Percentiles rank a stretch among this genome's conserved stretches.
These are phyloP conservation scores for Fraxinus quadrangulata DNA, from an alignment of 257 asterid species.

Conservation along the genomic window DNA sequence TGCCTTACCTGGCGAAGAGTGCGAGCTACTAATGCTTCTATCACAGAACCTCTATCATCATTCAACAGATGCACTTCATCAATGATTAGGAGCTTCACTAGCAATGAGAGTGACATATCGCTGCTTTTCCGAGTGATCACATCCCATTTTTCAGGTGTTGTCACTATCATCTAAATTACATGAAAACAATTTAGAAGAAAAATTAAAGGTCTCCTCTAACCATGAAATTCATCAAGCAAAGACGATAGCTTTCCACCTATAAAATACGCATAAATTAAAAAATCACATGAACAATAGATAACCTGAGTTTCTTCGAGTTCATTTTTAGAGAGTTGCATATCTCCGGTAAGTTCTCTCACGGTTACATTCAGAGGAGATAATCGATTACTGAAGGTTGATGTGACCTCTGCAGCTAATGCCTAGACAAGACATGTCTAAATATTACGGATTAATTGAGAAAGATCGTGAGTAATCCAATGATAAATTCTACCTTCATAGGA, in stretches of 20 bases:
- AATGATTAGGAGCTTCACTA: constrained; percentile 95
- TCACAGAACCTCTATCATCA: constrained; percentile 97
- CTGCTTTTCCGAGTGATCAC: constrained; percentile 99
- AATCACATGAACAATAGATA: constrained; percentile 24
- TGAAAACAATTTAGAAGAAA: constrained; percentile 15
- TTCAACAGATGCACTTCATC: constrained; percentile 97
- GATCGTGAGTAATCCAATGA: constrained; percentile 4
- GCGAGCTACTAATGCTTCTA: constrained; percentile 98
- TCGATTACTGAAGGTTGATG: constrained; percentile 89
- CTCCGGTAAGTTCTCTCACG: constrained; percentile 98
- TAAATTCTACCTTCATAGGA: constrained; percentile 85
- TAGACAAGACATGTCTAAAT: constrained; percentile 33
- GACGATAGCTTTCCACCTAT: constrained; percentile 12
- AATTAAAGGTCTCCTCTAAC: constrained; percentile 7
- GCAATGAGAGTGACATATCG: constrained; percentile 95
- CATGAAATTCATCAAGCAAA: constrained; percentile 24
- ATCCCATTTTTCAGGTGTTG: constrained; percentile 99
- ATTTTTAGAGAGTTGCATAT: constrained; percentile 92
- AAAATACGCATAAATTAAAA: constrained; percentile 9
- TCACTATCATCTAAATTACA: constrained; percentile 88
- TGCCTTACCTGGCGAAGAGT: constrained; percentile 92
- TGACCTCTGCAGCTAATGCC: constrained; percentile 99
- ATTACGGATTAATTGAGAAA: constrained; percentile 23
- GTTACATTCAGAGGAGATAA: constrained; percentile 78
- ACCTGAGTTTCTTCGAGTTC: constrained; percentile 98